phyloP scores from a whole-genome alignment of 768 basidiomycete species.

The Psilocybe tampanensis region DNA sequence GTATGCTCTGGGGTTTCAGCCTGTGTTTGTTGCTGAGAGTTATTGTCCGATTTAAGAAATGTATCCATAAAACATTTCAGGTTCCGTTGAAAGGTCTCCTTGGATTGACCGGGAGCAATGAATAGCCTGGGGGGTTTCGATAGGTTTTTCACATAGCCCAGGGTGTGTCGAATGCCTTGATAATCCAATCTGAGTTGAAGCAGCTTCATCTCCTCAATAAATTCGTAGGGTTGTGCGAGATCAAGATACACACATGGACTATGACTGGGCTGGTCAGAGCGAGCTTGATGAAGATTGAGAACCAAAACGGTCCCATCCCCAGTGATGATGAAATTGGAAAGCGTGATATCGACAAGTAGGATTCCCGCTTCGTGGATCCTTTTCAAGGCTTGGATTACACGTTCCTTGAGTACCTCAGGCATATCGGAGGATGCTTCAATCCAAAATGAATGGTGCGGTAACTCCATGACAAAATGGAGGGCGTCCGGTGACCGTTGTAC shows the following conservation, averaged over 20 bases:
- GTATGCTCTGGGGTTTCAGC: too few species aligned
- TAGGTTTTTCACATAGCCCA: too few species aligned
- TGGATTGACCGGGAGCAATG: too few species aligned
- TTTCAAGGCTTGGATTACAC: neutral
- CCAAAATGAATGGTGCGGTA: neutral
- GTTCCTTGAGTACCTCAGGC: neutral
- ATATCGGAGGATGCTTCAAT: neutral
- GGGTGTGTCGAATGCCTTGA: too few species aligned
- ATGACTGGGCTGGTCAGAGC: neutral
- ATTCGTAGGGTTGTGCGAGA: neutral
- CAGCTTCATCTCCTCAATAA: neutral
- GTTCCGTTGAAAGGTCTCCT: too few species aligned
- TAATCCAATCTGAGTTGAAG: too few species aligned
- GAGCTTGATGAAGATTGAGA: neutral
- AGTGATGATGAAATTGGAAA: neutral
- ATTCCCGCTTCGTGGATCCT: neutral
- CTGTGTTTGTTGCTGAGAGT: too few species aligned
- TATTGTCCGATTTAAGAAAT: too few species aligned
- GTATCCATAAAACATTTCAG: too few species aligned
- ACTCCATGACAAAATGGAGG: neutral
- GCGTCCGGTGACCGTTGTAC: neutral
- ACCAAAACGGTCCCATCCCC: neutral
- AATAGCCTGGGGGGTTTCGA: too few species aligned
- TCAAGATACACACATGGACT: neutral
- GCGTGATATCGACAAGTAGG: neutral